Base-by-base conservation (phyloP, 106 monocot species). In the Posidonia australis region DNA sequence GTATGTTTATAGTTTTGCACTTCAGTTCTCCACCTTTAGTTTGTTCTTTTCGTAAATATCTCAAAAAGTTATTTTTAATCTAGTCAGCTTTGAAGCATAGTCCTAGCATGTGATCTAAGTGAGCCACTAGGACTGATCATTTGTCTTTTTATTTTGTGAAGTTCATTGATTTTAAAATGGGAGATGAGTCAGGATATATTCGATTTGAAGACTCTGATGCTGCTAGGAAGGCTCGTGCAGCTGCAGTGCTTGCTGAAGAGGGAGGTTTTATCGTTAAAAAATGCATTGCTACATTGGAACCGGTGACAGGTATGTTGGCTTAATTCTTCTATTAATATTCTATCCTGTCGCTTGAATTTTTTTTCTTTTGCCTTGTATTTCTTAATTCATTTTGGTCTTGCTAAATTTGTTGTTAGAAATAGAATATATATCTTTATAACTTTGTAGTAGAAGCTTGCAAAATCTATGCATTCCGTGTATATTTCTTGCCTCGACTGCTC, bases 141-240 rank as follows among this genome's bases (percentile, higher is more conserved):
- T 18, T 0, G 9, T 36, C 22, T 62, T 62, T 72, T 66, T 64
- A 28, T 61, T 60, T 49, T 25, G 41, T 72, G 52, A 30, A 90
- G 90, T 98, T 63, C 36, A 60, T 90, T 55, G 96, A 98, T 63
- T 98, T 61, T 63, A 71, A 67, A 42, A 90, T 84, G 75, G 90
- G 96, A 41, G 80, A 87, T 48, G 77, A 87, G 20, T 77, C 84
- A 18, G 96, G 96, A 47, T 85, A 80, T 51, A 74, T 98, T 26
- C 84, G 96, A 9, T 98, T 87, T 68, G 90, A 98, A 26, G 81
- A 98, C 44, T 62, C 90, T 54, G 80, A 90, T 18, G 80, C 84
- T 52, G 90, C 78, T 65, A 65, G 72, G 28, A 90, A 82, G 70
- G 87, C 90, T 71, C 87, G 87, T 49, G 82, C 87, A 70, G 31